Evolutionary conservation across 371 early-diverging fungal genomes (phyloP).

Genomic region (Lichtheimia ornata): DNA sequence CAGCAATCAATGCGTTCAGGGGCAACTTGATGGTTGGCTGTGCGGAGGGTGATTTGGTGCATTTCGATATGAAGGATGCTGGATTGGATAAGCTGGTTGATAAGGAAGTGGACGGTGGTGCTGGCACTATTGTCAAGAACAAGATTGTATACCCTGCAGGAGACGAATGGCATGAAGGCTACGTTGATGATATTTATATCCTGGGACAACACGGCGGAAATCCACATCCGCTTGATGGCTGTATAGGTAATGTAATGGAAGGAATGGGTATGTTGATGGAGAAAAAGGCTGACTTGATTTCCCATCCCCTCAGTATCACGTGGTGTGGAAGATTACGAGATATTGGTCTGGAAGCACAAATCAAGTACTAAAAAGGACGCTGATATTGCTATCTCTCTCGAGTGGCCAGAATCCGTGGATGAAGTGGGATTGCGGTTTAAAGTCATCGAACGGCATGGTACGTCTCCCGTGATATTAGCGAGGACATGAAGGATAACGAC

Average conservation of each 20-base stretch:
- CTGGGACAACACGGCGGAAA: conserved; percentile 27
- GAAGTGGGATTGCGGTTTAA: conserved; percentile 34
- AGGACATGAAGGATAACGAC: neutral
- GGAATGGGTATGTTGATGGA: neutral
- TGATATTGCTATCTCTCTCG: conserved; percentile 32
- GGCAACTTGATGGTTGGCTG: conserved; percentile 33
- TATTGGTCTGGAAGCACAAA: conserved; percentile 36
- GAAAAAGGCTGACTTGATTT: neutral
- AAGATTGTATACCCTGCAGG: conserved; percentile 44
- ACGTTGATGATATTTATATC: conserved; percentile 55
- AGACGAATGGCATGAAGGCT: conserved; percentile 63
- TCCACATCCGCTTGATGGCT: conserved; percentile 15
- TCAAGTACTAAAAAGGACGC: conserved; percentile 39
- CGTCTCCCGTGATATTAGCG: too few species aligned
- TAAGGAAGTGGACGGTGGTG: neutral
- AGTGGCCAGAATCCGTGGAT: conserved; percentile 42
- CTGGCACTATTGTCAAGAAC: conserved; percentile 10
- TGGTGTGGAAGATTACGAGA: conserved; percentile 41
- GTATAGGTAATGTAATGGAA: conserved; percentile 15
- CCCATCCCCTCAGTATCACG: conserved; percentile 27
- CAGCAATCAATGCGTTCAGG: conserved; percentile 23
- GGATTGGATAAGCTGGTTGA: conserved; percentile 1
- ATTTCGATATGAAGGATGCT: conserved; percentile 15
- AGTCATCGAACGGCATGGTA: conserved; percentile 34
- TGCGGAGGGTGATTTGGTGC: conserved; percentile 29